A percentile compares a stretch with the other conserved stretches of the same genome.
Evolutionary conservation across 2,329 filamentous ascomycete genomes (phyloP).

Genomic region (Ascochyta koolunga): DNA sequence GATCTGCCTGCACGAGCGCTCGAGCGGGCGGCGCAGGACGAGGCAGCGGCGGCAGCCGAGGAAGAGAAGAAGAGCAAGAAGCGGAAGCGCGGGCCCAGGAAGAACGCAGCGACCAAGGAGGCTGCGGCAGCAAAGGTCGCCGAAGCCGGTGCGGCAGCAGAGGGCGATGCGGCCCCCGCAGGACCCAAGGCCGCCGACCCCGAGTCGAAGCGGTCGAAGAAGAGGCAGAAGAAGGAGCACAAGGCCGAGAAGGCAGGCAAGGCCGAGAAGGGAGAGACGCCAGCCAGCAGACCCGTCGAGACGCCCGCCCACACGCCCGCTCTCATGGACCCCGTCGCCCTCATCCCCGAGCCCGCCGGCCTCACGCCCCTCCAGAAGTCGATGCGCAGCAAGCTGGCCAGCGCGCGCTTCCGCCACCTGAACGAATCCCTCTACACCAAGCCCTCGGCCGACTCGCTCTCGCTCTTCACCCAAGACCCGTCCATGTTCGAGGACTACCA

Average conservation of each 20-base stretch:
- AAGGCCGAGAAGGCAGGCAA: conserved; percentile 26
- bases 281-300: conserved; percentile 10
- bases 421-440: conserved; percentile 97
- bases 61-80: conserved; percentile 47
- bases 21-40: conserved; percentile 60
- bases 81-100: conserved; percentile 32
- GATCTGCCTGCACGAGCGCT: conserved; percentile 33
- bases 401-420: conserved; percentile 93
- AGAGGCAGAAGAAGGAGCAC: conserved; percentile 44
- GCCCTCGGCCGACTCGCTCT: conserved; percentile 81
- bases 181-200: conserved; percentile 18
- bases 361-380: conserved; percentile 91
- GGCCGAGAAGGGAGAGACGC: conserved; percentile 1
- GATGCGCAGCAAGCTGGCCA: conserved; percentile 94
- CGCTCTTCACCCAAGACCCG: conserved; percentile 81
- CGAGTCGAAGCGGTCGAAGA: conserved; percentile 42
- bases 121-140: conserved; percentile 31
- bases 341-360: conserved; percentile 56
- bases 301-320: conserved; percentile 49
- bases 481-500: conserved; percentile 98
- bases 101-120: conserved; percentile 33
- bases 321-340: conserved; percentile 28
- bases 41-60: conserved; percentile 32
- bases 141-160: conserved; percentile 8
- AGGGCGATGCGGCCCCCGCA: conserved; percentile 22